Conservation (phyloP, 2,329 filamentous ascomycete genomes). For the Alternaria conjuncta region DNA sequence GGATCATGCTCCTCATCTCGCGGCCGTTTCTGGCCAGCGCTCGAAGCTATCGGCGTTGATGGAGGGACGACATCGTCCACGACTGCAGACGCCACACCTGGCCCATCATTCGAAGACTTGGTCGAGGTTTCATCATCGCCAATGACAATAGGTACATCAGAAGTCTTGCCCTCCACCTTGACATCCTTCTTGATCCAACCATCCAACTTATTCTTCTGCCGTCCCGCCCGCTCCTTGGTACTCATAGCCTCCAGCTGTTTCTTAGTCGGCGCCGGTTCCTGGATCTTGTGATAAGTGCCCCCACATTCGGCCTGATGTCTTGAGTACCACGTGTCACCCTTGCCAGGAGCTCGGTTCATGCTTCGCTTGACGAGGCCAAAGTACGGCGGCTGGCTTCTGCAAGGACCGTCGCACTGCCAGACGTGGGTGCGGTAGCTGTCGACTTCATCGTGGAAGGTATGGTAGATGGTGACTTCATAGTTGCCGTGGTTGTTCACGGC, state of each 20-base stretch:
- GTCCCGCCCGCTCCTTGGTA: slow-evolving; percentile 49
- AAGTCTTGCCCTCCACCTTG: slow-evolving; percentile 18
- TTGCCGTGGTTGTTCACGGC: slow-evolving; percentile 54
- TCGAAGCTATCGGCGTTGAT: background rate
- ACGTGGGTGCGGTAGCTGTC: slow-evolving; percentile 55
- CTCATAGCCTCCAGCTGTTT: slow-evolving; percentile 50
- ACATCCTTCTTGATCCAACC: slow-evolving; percentile 41
- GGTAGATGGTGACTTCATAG: slow-evolving; percentile 52
- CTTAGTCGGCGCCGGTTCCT: slow-evolving; percentile 52
- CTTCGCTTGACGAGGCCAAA: slow-evolving; percentile 55
- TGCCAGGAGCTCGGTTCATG: slow-evolving; percentile 54
- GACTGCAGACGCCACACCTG: slow-evolving; percentile 8
- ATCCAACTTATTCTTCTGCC: slow-evolving; percentile 55
- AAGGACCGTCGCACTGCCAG: slow-evolving; percentile 54
- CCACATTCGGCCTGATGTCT: slow-evolving; percentile 51
- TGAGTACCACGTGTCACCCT: slow-evolving; percentile 52
- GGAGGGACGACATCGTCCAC: slow-evolving; percentile 4
- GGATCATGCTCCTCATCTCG: slow-evolving; percentile 17
- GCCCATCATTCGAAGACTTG: slow-evolving; percentile 10
- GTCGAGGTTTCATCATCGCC: slow-evolving; percentile 13
- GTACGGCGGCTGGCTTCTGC: slow-evolving; percentile 47
- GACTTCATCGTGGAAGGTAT: slow-evolving; percentile 56
- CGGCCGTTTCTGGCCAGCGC: slow-evolving; percentile 29
- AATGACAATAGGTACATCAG: slow-evolving; percentile 7
- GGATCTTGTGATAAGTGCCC: slow-evolving; percentile 50